Base-by-base conservation (phyloP, 345 rosid genomes). In the Pugionium cornutum region DNA sequence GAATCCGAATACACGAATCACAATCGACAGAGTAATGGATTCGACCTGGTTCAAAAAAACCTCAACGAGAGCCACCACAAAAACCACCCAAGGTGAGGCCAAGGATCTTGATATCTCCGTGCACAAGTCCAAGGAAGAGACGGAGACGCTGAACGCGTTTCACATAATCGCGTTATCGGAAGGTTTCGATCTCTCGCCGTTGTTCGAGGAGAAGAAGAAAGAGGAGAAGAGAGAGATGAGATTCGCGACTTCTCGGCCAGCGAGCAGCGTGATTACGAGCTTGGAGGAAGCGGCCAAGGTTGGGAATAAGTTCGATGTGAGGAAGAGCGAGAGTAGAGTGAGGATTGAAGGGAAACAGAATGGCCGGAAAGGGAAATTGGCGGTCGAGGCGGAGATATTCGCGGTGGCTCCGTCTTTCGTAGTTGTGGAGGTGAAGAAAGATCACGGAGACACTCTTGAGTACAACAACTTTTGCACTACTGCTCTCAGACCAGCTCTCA, bases 341-440 rank as follows among this genome's bases (percentile, higher is more conserved):
- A 83, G 83, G 76, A 72, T 89, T 34, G 92, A 85, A 72, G 94
- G 97, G 36, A 79, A 75, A 53, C 88, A 89, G 75, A 77, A 75
- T 6, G 98, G 98, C 2, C 76, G 98, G 76, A 92, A 89, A 77
- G 97, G 96, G 59, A 89, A 83, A 70, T 56, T 92, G 30, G 84
- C 86, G 0, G 86, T 89, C 4, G 89, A 82, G 3, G 98, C 90
- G 0, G 96, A 89, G 57, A 80, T 92, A 18, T 88, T 82, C 44
- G 84, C 97, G 0, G 82, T 92, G 64, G 81, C 97, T 7, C 94
- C 96, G 39, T 80, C 87, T 41, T 83, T 88, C 5, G 29, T 86
- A 41, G 84, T 89, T 34, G 97, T 92, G 77, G 94, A 89, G 74
- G 97, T 89, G 79, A 92, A 83, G 83, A 88, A 92, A 74, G 94